A percentile compares a stretch with the other conserved stretches of the same genome.
These are phyloP conservation scores for Schwanniomyces polymorphus DNA, from an alignment of 805 yeast species.

Conservation along the genomic window DNA sequence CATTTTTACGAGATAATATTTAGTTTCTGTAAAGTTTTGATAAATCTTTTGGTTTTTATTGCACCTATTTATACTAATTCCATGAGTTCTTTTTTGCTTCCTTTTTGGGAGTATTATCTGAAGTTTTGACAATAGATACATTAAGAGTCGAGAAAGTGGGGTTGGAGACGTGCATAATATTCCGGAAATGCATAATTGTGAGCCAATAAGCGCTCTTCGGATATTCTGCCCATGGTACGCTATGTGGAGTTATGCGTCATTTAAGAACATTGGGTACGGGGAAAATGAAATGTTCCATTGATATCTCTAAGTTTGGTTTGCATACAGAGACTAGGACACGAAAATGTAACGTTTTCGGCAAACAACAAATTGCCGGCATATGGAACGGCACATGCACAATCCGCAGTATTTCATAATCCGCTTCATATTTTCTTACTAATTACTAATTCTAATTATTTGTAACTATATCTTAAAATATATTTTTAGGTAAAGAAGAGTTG, in stretches of 20 bases:
- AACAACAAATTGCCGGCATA: too few relatives aligned
- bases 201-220: neutral
- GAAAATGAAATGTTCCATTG: neutral
- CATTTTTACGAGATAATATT: conserved; percentile 16
- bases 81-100: neutral
- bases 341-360: neutral
- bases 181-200: neutral
- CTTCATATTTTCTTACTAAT: neutral
- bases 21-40: neutral
- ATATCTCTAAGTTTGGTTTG: too few relatives aligned
- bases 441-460: neutral
- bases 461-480: too few relatives aligned
- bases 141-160: neutral
- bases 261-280: neutral
- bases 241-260: neutral
- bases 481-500: too few relatives aligned
- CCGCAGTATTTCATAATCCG: neutral
- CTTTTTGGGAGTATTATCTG: neutral
- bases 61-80: neutral
- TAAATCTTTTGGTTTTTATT: neutral
- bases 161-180: neutral
- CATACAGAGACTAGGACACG: neutral
- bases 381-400: neutral
- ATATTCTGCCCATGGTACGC: neutral
- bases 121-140: neutral